These are phyloP conservation scores for Trypanosoma melophagium DNA, from an alignment of 208 protist genomes.

Conservation along the genomic window DNA sequence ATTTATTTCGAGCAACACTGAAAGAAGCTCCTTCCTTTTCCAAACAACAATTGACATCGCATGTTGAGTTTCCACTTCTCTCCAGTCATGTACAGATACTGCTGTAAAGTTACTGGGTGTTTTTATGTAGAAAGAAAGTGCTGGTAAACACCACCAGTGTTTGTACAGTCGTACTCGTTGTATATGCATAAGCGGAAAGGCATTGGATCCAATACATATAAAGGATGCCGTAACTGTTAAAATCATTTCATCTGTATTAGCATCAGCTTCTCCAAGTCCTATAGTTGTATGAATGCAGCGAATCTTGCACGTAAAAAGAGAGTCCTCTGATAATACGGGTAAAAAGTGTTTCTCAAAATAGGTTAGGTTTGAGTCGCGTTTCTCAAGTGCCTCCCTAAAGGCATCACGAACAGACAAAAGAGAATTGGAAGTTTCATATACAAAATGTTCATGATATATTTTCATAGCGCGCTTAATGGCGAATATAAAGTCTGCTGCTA, in stretches of 20 bases:
- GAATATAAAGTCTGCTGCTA: neutral
- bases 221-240: neutral
- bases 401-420: neutral
- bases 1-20: neutral
- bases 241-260: neutral
- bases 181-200: neutral
- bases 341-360: neutral
- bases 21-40: neutral
- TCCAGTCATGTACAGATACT: neutral
- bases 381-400: neutral
- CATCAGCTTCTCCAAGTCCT: neutral
- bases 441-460: slow-evolving; percentile 6
- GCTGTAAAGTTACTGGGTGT: neutral
- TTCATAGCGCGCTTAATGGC: neutral
- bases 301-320: neutral
- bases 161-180: slow-evolving; percentile 2
- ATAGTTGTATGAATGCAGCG: too few relatives aligned
- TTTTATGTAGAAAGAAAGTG: neutral
- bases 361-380: neutral
- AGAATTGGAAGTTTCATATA: neutral
- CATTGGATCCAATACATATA: neutral
- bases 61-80: neutral
- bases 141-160: neutral
- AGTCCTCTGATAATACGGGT: neutral
- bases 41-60: neutral